Evolutionary conservation across 2,329 filamentous ascomycete species (phyloP), one percentile per base, ranked within the genome.

Genomic region (Camillea tinctor): DNA sequence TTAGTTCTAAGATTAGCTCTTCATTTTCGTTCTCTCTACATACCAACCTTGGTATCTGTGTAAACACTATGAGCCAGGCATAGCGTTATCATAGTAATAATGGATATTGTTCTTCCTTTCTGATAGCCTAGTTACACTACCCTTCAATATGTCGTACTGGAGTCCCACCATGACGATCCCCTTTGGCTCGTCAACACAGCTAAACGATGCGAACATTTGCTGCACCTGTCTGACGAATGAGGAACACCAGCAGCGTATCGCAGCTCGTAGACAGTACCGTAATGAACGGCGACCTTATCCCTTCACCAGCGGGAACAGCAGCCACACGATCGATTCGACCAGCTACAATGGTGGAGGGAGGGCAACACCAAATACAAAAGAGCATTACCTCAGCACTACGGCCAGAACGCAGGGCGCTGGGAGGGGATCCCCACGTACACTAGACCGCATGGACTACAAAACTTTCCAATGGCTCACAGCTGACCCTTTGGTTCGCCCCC

Each of bases 391-490:
- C 44, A 56, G 50, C 44, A 50, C 44, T 9, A 56, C 21, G 36
- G 17, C 54, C 5, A 2, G 50, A 36, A 56, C 22, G 19, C 3
- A n/a, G 22, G 4, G 13, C 15, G 15, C 50, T n/a, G n/a, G 36
- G 4, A n/a, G 17, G 13, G 22, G 36, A 6, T 11, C 52, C 55
- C 23, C 49, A 23, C 40, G 20, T 19, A 17, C 52, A 23, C 44
- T 52, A 4, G 21, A 49, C 44, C 48, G 17, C 22, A 22, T 24
- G 19, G 44, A 57, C 21, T 48, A 52, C 49, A 24, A 57, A 24
- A 52, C 55, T n/a, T 57, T 57, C 49, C 44, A 57, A 49, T 51
- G 55, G 55, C 22, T 57, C 21, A 57, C 49, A 13, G 22, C 19
- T 13, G 22, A 51, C 26, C 49, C 26, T 2, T 48, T 57, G 3